phyloP scores from a whole-genome alignment of 441 rosid genomes.

The Daphne laureola region DNA sequence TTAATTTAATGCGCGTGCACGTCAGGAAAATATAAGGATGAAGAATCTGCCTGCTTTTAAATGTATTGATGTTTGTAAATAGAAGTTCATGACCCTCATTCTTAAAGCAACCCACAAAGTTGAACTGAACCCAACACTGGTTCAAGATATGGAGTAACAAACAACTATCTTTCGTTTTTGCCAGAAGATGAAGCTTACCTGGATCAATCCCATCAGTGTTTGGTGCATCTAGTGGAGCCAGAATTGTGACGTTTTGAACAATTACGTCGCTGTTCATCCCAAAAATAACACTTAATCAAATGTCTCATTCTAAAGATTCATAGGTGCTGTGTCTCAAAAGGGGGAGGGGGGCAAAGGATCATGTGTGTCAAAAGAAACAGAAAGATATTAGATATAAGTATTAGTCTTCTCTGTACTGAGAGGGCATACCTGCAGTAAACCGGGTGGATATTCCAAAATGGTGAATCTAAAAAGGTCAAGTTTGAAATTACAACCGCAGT shows the following conservation, averaged over 20 bases:
- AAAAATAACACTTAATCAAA: conserved; percentile 27
- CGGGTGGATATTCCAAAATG: conserved; percentile 97
- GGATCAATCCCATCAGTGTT: conserved; percentile 97
- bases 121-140: too few species aligned
- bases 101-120: too few species aligned
- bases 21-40: too few species aligned
- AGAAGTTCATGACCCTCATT: too few species aligned
- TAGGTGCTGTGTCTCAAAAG: conserved; percentile 23
- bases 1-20: too few species aligned
- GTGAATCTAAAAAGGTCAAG: conserved; percentile 83
- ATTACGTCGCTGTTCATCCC: conserved; percentile 73
- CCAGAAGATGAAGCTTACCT: conserved; percentile 37
- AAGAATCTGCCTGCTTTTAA: too few species aligned
- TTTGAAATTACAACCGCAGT: conserved; percentile 73
- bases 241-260: conserved; percentile 78
- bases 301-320: conserved; percentile 30
- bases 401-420: conserved; percentile 3
- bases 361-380: conserved; percentile 13
- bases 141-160: too few species aligned
- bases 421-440: conserved; percentile 87
- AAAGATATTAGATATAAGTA: conserved; percentile 4
- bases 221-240: conserved; percentile 93
- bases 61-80: too few species aligned
- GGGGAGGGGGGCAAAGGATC: conserved; percentile 9
- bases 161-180: too few species aligned